Conservation (phyloP, 2,329 filamentous ascomycete genomes). For the Lasiodiplodia hormozganensis region DNA sequence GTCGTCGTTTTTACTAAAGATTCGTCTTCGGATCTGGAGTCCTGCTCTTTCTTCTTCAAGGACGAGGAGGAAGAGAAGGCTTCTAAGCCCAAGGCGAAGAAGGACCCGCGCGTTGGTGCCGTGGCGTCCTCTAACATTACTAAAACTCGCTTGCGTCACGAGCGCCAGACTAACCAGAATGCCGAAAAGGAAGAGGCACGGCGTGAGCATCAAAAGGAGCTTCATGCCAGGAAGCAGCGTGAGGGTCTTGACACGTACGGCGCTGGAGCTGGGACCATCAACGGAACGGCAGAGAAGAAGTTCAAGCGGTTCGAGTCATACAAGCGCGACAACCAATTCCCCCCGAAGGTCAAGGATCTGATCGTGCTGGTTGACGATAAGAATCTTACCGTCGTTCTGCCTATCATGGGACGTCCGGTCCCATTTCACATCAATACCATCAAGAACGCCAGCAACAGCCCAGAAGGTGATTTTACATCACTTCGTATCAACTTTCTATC, state of each 20-base stretch:
- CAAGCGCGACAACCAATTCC: constrained; percentile 95
- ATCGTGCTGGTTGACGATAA: constrained; percentile 91
- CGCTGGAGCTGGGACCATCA: constrained; percentile 81
- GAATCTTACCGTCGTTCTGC: constrained; percentile 87
- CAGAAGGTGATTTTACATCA: constrained; percentile 92
- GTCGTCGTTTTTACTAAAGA: constrained; percentile 92
- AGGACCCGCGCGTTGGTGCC: constrained; percentile 80
- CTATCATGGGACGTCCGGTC: constrained; percentile 96
- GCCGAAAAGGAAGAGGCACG: constrained; percentile 89
- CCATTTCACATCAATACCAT: constrained; percentile 98
- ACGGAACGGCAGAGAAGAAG: constrained; percentile 93
- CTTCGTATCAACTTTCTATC: constrained; percentile 97
- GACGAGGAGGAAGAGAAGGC: constrained; percentile 86
- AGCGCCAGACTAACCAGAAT: constrained; percentile 85
- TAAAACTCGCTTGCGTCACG: constrained; percentile 88
- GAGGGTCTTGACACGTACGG: constrained; percentile 86
- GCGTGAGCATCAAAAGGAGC: constrained; percentile 90
- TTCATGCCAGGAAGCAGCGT: constrained; percentile 85
- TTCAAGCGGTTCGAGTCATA: constrained; percentile 99
- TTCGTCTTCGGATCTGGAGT: constrained; percentile 87
- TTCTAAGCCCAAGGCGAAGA: constrained; percentile 88
- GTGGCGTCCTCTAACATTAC: constrained; percentile 96
- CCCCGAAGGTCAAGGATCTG: constrained; percentile 79
- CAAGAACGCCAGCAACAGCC: constrained; percentile 98
- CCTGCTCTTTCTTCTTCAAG: constrained; percentile 98